These are phyloP conservation scores for Nitzschia inconspicua DNA, from an alignment of 108 stramenopile genomes.

Conservation along the genomic window DNA sequence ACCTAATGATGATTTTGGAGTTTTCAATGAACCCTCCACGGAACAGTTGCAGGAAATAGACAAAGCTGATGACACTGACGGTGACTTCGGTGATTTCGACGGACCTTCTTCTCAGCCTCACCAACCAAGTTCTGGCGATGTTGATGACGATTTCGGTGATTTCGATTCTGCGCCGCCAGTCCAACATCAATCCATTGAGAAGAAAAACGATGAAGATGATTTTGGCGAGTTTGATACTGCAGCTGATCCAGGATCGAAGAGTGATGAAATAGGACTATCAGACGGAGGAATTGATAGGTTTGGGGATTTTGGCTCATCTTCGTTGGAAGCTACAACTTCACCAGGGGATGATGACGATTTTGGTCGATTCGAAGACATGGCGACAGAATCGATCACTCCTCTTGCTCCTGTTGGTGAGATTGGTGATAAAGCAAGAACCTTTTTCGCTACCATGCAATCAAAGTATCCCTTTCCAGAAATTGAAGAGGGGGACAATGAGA, in stretches of 20 bases:
- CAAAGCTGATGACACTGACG: neutral
- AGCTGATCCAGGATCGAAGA: no score
- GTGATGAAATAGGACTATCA: no score
- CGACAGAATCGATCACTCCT: neutral
- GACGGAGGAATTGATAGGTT: no score
- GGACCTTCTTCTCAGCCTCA: neutral
- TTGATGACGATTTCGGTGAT: conserved; percentile 18
- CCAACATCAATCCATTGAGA: no score
- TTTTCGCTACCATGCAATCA: conserved; percentile 13
- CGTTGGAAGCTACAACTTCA: no score
- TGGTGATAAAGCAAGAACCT: neutral
- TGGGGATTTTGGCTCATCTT: no score
- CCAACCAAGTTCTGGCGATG: neutral
- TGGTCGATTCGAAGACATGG: neutral
- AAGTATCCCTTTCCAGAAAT: conserved; percentile 13
- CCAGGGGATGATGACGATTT: no score
- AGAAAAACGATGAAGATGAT: conserved; percentile 4
- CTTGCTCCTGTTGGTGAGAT: neutral
- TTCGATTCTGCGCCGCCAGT: conserved; percentile 12
- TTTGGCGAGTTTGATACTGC: conserved; percentile 29
- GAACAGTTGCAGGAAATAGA: no score
- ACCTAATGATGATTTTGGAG: neutral
- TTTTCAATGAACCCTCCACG: neutral
- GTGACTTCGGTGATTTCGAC: neutral
- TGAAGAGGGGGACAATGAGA: neutral